Conservation (phyloP, 805 yeast genomes). For the Priceomyces melissophilus region DNA sequence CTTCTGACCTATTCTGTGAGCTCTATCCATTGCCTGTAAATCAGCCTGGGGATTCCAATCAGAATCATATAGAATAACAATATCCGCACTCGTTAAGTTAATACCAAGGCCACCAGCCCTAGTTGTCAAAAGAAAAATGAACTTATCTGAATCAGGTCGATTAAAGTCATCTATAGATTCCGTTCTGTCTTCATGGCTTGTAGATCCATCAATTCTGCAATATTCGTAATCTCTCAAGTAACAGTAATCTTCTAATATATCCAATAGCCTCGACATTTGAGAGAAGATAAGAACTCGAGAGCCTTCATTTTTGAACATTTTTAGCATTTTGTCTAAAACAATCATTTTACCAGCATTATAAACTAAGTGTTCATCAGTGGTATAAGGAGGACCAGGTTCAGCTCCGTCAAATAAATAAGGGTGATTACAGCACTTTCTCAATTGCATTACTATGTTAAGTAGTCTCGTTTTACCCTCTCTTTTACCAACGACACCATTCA, state of each 20-base stretch:
- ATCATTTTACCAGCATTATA: constrained; percentile 88
- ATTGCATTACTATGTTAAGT: constrained; percentile 92
- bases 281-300: constrained; percentile 89
- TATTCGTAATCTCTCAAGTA: constrained; percentile 77
- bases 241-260: constrained; percentile 91
- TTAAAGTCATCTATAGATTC: constrained; percentile 91
- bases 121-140: constrained; percentile 82
- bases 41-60: constrained; percentile 99
- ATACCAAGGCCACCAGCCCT: constrained; percentile 98
- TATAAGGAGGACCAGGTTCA: constrained; percentile 96
- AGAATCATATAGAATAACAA: constrained; percentile 82
- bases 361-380: constrained; percentile 93
- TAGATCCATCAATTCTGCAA: constrained; percentile 91
- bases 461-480: constrained; percentile 89
- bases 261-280: constrained; percentile 88
- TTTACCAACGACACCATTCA: constrained; percentile 92
- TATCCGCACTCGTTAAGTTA: constrained; percentile 87
- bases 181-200: constrained; percentile 89
- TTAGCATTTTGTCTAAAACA: constrained; percentile 77
- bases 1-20: constrained; percentile 95
- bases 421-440: constrained; percentile 94
- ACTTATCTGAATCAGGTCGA: constrained; percentile 74
- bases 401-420: constrained; percentile 99
- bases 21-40: constrained; percentile 97
- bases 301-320: constrained; percentile 68